Base-by-base conservation (phyloP, 257 asterid species). In the Dorcoceras hygrometricum region DNA sequence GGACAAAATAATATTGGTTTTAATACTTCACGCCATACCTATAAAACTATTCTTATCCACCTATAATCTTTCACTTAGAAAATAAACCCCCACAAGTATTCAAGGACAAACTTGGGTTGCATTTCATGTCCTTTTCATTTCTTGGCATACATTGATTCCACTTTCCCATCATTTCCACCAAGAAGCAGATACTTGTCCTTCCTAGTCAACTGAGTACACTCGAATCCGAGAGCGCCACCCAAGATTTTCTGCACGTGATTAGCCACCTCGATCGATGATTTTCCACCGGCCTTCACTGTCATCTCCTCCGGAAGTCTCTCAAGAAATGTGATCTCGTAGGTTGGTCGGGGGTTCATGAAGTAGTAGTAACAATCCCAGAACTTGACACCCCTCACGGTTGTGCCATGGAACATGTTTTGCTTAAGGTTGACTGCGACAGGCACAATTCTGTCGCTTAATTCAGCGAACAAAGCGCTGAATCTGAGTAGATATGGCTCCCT, bases 121-220 rank as follows among this genome's bases (percentile, higher is more conserved):
- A 11, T 31, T 65, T 20, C 18, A 50, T 18, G 34, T 29, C 34
- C 24, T 23, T 59, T 3, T 83, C 80, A 82, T 69, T 91, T 89
- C 84, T 82, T 87, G 54, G 79, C 70, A 58, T 85, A 80, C 99
- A 94, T 94, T 10, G 99, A 94, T 70, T 94, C 97, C 79, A 94
- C 96, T 76, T 87, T 94, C 27, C 99, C 99, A 75, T 94, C 99
- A 72, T 90, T 94, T 71, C 99, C 99, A 53, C 97, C 99, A 51
- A 94, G 97, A 82, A 90, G 77, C 87, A 94, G 56, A 23, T 94
- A 94, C 91, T 94, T 94, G 59, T 94, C 99, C 75, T 94, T 94
- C 81, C 99, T 83, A 0, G 99, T 94, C 84, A 94, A 63, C 74
- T 94, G 96, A 39, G 97, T 94, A 69, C 97, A 80, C 77, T 94